Conservation (phyloP, 2,329 filamentous ascomycete genomes). For the Aureobasidium melanogenum region DNA sequence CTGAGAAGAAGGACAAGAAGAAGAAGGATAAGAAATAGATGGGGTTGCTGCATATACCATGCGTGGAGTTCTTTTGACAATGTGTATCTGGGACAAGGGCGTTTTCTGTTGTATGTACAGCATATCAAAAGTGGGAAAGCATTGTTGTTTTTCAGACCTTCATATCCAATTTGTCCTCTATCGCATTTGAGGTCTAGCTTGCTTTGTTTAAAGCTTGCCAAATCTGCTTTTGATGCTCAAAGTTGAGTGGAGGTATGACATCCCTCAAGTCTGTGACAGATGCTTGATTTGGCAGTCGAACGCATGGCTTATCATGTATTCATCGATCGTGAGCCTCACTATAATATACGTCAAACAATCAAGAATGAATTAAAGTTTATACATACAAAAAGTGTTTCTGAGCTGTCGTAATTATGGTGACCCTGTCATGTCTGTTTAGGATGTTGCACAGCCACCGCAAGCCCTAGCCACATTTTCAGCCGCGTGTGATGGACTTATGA, state of each 20-base stretch:
- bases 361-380: neutral
- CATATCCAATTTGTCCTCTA: neutral
- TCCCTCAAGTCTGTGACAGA: too few relatives aligned
- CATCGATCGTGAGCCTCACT: too few relatives aligned
- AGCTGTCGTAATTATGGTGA: neutral
- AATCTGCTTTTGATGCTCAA: too few relatives aligned
- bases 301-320: too few relatives aligned
- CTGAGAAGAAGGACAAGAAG: conserved; percentile 22
- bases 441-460: neutral
- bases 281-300: too few relatives aligned
- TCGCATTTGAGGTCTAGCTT: neutral
- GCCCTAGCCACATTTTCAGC: neutral
- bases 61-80: neutral
- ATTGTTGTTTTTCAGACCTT: neutral
- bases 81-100: neutral
- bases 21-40: conserved; percentile 20
- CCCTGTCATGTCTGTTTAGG: neutral
- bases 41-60: neutral
- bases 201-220: too few relatives aligned
- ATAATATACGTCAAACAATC: too few relatives aligned
- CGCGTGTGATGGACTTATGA: neutral
- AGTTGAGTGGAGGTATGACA: too few relatives aligned
- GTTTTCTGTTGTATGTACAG: neutral
- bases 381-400: neutral
- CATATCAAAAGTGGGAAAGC: neutral